phyloP scores from a whole-genome alignment of 805 yeast genomes.

The Wickerhamomyces mucosus region DNA sequence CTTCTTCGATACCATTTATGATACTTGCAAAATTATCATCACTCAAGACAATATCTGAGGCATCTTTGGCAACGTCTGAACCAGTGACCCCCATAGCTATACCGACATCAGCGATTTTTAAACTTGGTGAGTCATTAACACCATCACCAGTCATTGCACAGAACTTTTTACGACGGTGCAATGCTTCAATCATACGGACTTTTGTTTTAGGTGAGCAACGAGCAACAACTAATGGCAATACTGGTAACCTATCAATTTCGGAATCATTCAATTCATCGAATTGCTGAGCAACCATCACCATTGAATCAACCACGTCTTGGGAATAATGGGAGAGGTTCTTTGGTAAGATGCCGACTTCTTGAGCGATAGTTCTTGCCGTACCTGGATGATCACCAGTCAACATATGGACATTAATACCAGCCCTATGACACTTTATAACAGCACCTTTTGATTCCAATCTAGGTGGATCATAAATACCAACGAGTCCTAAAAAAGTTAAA shows the following conservation, averaged over 20 bases:
- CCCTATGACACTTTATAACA: conserved; percentile 57
- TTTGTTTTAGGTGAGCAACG: conserved; percentile 79
- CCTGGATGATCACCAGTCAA: conserved; percentile 76
- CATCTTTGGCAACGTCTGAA: conserved; percentile 80
- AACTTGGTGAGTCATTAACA: conserved; percentile 71
- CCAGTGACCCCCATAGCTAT: conserved; percentile 81
- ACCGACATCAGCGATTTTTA: conserved; percentile 72
- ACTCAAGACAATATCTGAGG: conserved; percentile 64
- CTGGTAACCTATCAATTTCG: conserved; percentile 53
- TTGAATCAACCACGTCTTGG: conserved; percentile 44
- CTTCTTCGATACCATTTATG: conserved; percentile 70
- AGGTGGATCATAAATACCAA: conserved; percentile 79
- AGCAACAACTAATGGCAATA: conserved; percentile 69
- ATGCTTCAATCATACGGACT: conserved; percentile 73
- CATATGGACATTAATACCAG: conserved; percentile 77
- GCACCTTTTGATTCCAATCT: conserved; percentile 57
- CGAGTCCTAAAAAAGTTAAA: conserved; percentile 53
- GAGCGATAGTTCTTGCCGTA: conserved; percentile 72
- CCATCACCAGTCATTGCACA: conserved; percentile 85
- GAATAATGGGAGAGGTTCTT: conserved; percentile 46
- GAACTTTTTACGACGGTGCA: conserved; percentile 50
- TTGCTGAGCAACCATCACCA: conserved; percentile 71
- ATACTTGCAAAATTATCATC: conserved; percentile 78
- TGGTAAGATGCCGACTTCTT: conserved; percentile 72
- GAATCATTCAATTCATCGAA: conserved; percentile 56